Evolutionary conservation across 2,329 filamentous ascomycete genomes (phyloP).

Genomic region (Bipolaris zeicola): DNA sequence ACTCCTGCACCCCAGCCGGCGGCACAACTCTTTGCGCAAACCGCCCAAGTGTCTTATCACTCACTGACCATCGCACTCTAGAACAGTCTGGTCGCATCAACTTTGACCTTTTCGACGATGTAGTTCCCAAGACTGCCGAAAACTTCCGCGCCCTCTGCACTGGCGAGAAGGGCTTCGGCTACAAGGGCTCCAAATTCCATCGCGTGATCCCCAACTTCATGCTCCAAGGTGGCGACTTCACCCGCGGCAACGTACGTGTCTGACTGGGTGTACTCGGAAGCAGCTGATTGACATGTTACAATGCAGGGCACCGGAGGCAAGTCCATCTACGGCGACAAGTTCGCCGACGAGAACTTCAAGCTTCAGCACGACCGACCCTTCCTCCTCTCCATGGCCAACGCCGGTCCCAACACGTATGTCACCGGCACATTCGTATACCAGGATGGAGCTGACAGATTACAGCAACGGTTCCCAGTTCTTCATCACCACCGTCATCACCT

Average conservation of each 20-base stretch:
- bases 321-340: conserved; percentile 96
- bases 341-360: conserved; percentile 89
- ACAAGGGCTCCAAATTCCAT: conserved; percentile 85
- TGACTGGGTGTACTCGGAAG: conserved; percentile 2
- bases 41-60: conserved; percentile 5
- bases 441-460: conserved; percentile 22
- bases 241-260: conserved; percentile 79
- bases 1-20: conserved; percentile 32
- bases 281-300: conserved; percentile 32
- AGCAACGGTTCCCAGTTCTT: conserved; percentile 77
- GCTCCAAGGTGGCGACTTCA: conserved; percentile 97
- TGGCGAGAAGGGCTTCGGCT: conserved; percentile 79
- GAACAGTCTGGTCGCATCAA: conserved; percentile 79
- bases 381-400: conserved; percentile 94
- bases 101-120: conserved; percentile 85
- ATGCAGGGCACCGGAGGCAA: conserved; percentile 82
- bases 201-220: conserved; percentile 92
- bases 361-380: conserved; percentile 74
- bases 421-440: not conserved
- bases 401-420: conserved; percentile 84
- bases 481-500: conserved; percentile 70
- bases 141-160: conserved; percentile 89
- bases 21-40: not conserved
- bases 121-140: conserved; percentile 83
- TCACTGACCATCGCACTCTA: conserved; percentile 45